These are phyloP conservation scores for Chaetomium globosum DNA, from an alignment of 2,329 filamentous ascomycete species.

Conservation along the genomic window DNA sequence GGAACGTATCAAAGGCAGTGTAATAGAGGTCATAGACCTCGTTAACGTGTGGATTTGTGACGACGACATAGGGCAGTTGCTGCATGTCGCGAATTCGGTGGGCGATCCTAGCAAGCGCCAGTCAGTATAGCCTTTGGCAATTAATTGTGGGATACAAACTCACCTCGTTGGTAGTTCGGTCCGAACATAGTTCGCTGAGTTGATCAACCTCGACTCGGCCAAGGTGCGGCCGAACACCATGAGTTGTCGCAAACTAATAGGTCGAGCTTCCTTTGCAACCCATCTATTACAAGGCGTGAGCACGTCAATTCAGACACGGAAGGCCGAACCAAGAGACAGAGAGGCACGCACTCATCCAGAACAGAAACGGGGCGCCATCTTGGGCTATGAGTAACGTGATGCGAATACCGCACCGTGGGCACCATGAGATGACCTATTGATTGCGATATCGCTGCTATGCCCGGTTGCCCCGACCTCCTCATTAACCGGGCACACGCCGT, in stretches of 20 bases:
- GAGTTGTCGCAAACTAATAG: conserved; percentile 94
- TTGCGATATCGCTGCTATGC: conserved; percentile 27
- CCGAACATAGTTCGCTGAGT: conserved; percentile 95
- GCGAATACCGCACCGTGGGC: conserved; percentile 24
- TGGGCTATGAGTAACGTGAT: conserved; percentile 39
- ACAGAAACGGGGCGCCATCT: conserved; percentile 66
- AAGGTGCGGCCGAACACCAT: conserved; percentile 96
- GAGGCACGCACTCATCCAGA: conserved; percentile 59
- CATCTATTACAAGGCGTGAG: conserved; percentile 60
- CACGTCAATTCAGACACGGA: conserved; percentile 24
- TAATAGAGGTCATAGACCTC: conserved; percentile 98
- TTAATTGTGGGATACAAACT: conserved; percentile 29
- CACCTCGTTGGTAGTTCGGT: conserved; percentile 87
- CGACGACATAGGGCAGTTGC: conserved; percentile 89
- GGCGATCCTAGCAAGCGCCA: conserved; percentile 65
- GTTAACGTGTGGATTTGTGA: conserved; percentile 91
- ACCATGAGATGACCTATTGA: conserved; percentile 14
- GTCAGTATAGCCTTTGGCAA: conserved; percentile 6
- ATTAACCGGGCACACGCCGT: conserved; percentile 36
- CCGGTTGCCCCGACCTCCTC: conserved; percentile 24
- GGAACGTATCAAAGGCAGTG: conserved; percentile 89
- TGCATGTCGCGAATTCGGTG: conserved; percentile 98
- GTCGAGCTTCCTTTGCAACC: conserved; percentile 87
- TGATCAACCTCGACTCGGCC: conserved; percentile 84
- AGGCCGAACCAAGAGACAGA: conserved; percentile 11